phyloP scores from a whole-genome alignment of 768 basidiomycete genomes.

The Chiua virens region DNA sequence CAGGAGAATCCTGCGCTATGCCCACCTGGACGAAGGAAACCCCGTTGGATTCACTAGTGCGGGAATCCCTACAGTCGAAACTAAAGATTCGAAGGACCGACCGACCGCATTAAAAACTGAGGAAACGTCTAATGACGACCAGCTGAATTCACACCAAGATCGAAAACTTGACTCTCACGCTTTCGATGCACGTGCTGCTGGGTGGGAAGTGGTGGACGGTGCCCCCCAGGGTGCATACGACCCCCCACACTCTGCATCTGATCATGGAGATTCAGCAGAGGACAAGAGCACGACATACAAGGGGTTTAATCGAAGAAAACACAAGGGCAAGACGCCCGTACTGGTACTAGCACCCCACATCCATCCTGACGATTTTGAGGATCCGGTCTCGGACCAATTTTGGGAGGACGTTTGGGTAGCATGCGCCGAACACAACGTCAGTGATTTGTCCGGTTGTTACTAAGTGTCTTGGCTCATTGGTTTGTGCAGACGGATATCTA shows the following conservation, averaged over 20 bases:
- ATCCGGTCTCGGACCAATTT: slow-evolving; percentile 84
- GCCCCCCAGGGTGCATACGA: slow-evolving; percentile 41
- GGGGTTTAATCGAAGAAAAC: slow-evolving; percentile 53
- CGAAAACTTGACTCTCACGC: not conserved
- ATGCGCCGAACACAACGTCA: slow-evolving; percentile 84
- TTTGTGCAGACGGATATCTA: slow-evolving; percentile 83
- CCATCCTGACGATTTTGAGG: slow-evolving; percentile 78
- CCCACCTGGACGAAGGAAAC: slow-evolving; percentile 50
- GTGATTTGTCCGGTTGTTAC: slow-evolving; percentile 26
- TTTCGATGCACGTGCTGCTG: slow-evolving; percentile 36
- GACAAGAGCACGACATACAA: slow-evolving; percentile 51
- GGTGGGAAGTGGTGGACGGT: slow-evolving; percentile 45
- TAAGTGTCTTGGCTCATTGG: not conserved
- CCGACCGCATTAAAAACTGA: slow-evolving; percentile 36
- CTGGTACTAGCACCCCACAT: slow-evolving; percentile 69
- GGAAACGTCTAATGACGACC: slow-evolving; percentile 29
- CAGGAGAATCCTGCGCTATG: slow-evolving; percentile 53
- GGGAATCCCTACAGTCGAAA: slow-evolving; percentile 68
- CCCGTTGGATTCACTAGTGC: slow-evolving; percentile 59
- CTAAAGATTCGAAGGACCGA: slow-evolving; percentile 54
- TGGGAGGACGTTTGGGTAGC: slow-evolving; percentile 91
- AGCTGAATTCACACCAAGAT: slow-evolving; percentile 20
- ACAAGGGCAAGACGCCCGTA: slow-evolving; percentile 57
- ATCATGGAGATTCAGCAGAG: slow-evolving; percentile 43
- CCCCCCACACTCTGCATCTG: slow-evolving; percentile 46